phyloP scores from a whole-genome alignment of 495 filamentous ascomycete genomes.

The Platismatia glauca region DNA sequence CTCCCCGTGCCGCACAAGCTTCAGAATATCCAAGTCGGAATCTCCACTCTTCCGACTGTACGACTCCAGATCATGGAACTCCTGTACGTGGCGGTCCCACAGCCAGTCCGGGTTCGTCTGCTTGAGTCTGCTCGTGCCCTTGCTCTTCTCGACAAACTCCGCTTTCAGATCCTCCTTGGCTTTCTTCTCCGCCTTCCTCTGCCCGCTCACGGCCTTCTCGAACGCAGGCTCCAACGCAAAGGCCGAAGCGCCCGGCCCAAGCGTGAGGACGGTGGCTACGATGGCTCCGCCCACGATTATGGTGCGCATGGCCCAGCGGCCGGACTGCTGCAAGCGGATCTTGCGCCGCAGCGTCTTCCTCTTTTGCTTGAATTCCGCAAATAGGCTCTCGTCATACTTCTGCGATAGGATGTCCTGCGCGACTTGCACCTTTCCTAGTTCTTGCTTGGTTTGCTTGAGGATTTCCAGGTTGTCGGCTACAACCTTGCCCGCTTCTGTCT shows the following conservation, averaged over 20 bases:
- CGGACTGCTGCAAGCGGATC: slow-evolving; percentile 7
- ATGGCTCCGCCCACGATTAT: slow-evolving; percentile 15
- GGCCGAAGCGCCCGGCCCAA: slow-evolving; percentile 16
- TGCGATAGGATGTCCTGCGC: slow-evolving; percentile 1
- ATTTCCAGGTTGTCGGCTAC: slow-evolving; percentile 15
- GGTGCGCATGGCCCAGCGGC: slow-evolving; percentile 13
- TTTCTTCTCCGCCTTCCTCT: slow-evolving; percentile 8
- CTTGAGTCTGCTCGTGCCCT: not conserved
- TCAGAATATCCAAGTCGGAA: not conserved
- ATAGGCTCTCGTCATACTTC: slow-evolving; percentile 13
- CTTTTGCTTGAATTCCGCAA: slow-evolving; percentile 16
- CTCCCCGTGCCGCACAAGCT: not conserved
- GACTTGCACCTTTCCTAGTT: not conserved
- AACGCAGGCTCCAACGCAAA: slow-evolving; percentile 13
- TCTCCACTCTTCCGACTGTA: slow-evolving; percentile 5
- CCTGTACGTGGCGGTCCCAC: slow-evolving; percentile 6
- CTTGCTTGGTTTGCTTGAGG: not conserved
- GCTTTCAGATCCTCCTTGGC: slow-evolving; percentile 7
- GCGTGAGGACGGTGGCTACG: slow-evolving; percentile 13
- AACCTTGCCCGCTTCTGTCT: slow-evolving; percentile 18
- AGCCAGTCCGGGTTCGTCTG: slow-evolving; percentile 11
- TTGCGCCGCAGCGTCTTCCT: slow-evolving; percentile 10
- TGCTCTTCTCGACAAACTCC: slow-evolving; percentile 8
- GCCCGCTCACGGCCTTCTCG: slow-evolving; percentile 7
- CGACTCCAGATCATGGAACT: slow-evolving; percentile 11